Percentiles rank a stretch among this genome's conserved stretches.
Conservation (phyloP, 164 flowering plant genomes). For the Akebia trifoliata region DNA sequence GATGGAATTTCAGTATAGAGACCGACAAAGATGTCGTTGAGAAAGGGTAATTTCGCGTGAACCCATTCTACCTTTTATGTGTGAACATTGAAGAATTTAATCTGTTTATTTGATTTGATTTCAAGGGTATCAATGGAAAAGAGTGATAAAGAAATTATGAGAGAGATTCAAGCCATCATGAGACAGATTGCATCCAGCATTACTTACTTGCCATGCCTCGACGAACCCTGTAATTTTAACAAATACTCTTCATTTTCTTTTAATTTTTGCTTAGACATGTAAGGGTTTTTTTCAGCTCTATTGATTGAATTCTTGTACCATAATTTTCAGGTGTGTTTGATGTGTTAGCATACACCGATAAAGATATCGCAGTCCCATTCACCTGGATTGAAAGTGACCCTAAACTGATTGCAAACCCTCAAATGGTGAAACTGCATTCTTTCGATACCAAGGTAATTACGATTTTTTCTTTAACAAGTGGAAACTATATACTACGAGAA, state of each 20-base stretch:
- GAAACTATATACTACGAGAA: no score
- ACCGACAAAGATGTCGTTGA: conserved; percentile 84
- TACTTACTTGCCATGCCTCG: conserved; percentile 92
- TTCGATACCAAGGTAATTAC: conserved; percentile 92
- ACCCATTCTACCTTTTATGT: neutral
- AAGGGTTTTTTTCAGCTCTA: neutral
- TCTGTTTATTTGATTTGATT: conserved; percentile 7
- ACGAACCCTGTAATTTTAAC: conserved; percentile 69
- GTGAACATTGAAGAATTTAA: neutral
- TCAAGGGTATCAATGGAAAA: conserved; percentile 86
- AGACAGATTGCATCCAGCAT: conserved; percentile 91
- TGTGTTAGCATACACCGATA: conserved; percentile 92
- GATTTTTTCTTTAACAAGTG: no score
- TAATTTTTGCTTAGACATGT: neutral
- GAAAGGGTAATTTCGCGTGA: conserved; percentile 47
- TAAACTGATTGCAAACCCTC: conserved; percentile 84
- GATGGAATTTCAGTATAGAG: conserved; percentile 89
- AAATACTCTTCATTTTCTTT: neutral
- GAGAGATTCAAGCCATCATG: conserved; percentile 98
- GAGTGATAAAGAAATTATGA: conserved; percentile 98
- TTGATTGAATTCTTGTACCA: neutral
- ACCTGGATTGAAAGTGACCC: conserved; percentile 98
- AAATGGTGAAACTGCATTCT: conserved; percentile 94
- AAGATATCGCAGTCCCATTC: conserved; percentile 78
- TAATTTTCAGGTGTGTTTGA: conserved; percentile 75